Conservation (phyloP, 768 basidiomycete species). For the Polyporus arcularius region DNA sequence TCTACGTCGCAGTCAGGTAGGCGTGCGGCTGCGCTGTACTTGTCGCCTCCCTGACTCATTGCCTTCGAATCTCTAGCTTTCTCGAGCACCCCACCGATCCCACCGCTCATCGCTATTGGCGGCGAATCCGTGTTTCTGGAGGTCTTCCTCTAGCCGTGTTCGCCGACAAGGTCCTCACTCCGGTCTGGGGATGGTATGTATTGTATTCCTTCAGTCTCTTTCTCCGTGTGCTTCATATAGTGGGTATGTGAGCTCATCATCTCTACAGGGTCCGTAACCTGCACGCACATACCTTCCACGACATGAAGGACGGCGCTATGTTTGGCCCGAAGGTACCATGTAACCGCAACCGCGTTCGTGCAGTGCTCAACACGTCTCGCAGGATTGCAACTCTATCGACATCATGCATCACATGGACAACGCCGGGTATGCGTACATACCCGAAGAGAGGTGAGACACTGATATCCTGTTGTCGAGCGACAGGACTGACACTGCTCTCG, state of each 20-base stretch:
- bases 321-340: slow-evolving; percentile 8
- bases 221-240: neutral
- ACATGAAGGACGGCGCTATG: slow-evolving; percentile 5
- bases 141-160: slow-evolving; percentile 7
- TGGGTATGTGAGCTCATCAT: too few species aligned
- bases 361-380: neutral
- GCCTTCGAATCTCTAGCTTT: neutral
- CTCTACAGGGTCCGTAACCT: slow-evolving; percentile 7
- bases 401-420: slow-evolving; percentile 11
- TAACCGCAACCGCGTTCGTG: neutral
- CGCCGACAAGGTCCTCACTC: slow-evolving; percentile 12
- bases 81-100: neutral
- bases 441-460: slow-evolving; percentile 1
- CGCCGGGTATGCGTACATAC: slow-evolving; percentile 9
- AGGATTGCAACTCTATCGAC: slow-evolving; percentile 6
- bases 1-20: neutral
- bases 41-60: neutral
- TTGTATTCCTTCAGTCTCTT: neutral
- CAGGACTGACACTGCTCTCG: neutral
- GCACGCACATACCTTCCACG: slow-evolving; percentile 6
- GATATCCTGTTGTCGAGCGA: neutral
- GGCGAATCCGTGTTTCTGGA: slow-evolving; percentile 5
- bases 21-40: neutral
- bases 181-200: slow-evolving; percentile 8
- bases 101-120: neutral